A percentile compares a stretch with the other conserved stretches of the same genome.
phyloP scores from a whole-genome alignment of 2,329 filamentous ascomycete genomes.

The Aspergillus novofumigatus region DNA sequence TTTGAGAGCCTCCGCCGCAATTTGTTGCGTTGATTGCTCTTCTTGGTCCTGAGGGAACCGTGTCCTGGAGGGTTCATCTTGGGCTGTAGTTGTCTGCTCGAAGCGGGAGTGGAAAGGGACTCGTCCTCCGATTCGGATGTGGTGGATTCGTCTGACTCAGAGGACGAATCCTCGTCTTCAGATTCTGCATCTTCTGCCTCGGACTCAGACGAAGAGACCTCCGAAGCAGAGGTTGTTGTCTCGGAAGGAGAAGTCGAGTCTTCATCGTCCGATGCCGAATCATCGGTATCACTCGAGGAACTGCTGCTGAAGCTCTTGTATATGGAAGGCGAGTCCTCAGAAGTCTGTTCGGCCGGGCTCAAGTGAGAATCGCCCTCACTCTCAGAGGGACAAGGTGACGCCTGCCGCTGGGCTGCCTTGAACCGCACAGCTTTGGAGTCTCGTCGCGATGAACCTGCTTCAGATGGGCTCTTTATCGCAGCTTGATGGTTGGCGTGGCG shows the following conservation, averaged over 20 bases:
- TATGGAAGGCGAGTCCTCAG: constrained; percentile 13
- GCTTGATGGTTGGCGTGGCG: constrained; percentile 5
- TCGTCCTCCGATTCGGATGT: constrained; percentile 36
- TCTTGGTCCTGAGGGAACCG: constrained; percentile 50
- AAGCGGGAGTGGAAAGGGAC: constrained; percentile 12
- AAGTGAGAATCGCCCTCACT: constrained; percentile 7
- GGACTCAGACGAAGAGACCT: constrained; percentile 32
- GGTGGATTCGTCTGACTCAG: constrained; percentile 20
- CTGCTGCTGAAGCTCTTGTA: constrained; percentile 13
- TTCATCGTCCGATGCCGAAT: constrained; percentile 15
- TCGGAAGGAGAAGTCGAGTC: constrained; percentile 22
- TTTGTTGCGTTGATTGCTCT: constrained; percentile 53
- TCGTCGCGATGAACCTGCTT: constrained; percentile 20
- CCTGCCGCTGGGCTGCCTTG: constrained; percentile 15
- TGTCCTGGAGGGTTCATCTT: constrained; percentile 41
- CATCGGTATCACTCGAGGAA: constrained; percentile 29
- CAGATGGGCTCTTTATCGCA: constrained; percentile 16
- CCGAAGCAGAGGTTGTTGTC: constrained; percentile 32
- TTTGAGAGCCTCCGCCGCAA: constrained; percentile 47
- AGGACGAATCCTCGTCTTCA: constrained; percentile 18
- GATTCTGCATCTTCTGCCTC: constrained; percentile 26
- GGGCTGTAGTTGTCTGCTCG: constrained; percentile 4
- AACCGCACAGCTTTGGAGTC: constrained; percentile 34
- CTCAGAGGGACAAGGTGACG: constrained; percentile 7
- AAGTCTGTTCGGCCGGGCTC: constrained; percentile 11